A percentile compares a stretch with the other conserved stretches of the same genome.
Evolutionary conservation across 192 early-diverging fungal genomes (phyloP).

Genomic region (Cetraspora pellucida): DNA sequence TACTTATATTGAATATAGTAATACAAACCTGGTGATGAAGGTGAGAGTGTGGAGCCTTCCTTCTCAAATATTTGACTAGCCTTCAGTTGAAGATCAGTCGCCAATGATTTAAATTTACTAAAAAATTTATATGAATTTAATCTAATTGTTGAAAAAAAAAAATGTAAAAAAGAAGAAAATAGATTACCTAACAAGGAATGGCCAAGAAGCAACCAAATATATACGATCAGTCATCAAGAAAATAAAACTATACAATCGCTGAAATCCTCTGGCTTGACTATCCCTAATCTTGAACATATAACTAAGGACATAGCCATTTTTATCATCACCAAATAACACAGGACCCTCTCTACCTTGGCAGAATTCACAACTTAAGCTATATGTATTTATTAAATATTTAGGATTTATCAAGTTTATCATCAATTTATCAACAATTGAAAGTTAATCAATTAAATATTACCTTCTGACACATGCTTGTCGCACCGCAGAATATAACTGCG

Average conservation of each 20-base stretch:
- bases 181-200: constrained; percentile 62
- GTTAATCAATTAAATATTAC: constrained; percentile 24
- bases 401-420: too few relatives aligned
- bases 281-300: constrained; percentile 73
- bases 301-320: constrained; percentile 68
- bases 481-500: constrained; percentile 46
- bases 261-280: constrained; percentile 64
- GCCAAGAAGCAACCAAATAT: constrained; percentile 68
- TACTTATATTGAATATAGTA: neutral
- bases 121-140: neutral
- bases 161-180: neutral
- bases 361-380: constrained; percentile 64
- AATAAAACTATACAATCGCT: constrained; percentile 62
- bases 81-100: constrained; percentile 48
- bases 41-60: constrained; percentile 45
- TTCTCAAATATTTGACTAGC: constrained; percentile 49
- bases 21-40: constrained; percentile 44
- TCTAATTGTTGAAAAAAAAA: neutral
- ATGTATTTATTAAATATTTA: neutral
- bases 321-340: constrained; percentile 70
- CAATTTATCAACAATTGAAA: neutral
- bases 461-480: constrained; percentile 49
- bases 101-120: constrained; percentile 61
- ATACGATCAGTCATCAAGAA: constrained; percentile 67
- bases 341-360: constrained; percentile 67